These are phyloP conservation scores for Craspedostauros australis DNA, from an alignment of 108 stramenopile genomes.

Conservation along the genomic window DNA sequence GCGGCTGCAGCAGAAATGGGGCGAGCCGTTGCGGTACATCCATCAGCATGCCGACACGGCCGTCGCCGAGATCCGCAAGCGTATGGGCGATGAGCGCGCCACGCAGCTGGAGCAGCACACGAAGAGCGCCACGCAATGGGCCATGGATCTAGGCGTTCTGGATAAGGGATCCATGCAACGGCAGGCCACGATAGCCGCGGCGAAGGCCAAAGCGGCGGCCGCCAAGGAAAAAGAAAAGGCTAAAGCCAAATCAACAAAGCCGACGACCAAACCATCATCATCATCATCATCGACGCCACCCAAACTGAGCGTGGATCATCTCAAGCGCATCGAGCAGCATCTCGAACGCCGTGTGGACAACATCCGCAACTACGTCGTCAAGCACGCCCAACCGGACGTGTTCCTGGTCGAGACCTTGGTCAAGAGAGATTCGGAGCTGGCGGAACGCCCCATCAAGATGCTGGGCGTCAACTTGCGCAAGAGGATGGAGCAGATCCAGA, in stretches of 20 bases:
- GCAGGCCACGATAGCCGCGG: not conserved
- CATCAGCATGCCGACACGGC: conserved; percentile 45
- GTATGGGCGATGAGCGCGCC: conserved; percentile 35
- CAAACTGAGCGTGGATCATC: conserved; percentile 7
- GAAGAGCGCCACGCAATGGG: conserved; percentile 44
- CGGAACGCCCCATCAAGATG: conserved; percentile 6
- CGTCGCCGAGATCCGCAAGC: conserved; percentile 33
- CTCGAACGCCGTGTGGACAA: conserved; percentile 54
- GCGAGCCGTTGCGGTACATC: conserved; percentile 50
- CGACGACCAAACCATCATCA: not conserved
- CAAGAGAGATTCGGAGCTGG: conserved; percentile 34
- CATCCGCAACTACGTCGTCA: conserved; percentile 65
- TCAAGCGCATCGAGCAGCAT: conserved; percentile 43
- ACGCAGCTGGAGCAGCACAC: conserved; percentile 47
- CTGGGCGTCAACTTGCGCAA: conserved; percentile 13
- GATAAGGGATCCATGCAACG: conserved; percentile 3
- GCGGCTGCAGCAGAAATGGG: conserved; percentile 43
- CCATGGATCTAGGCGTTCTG: conserved; percentile 39
- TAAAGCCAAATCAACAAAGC: not conserved
- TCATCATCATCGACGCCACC: too few species aligned
- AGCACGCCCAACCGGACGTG: conserved; percentile 53
- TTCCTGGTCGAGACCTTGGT: conserved; percentile 55
- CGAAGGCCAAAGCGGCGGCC: not conserved
- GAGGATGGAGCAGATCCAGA: conserved; percentile 17
- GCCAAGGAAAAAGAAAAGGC: not conserved